Percentiles rank a stretch among this genome's conserved stretches.
These are phyloP conservation scores for Hypoxylon crocopeplum DNA, from an alignment of 495 filamentous ascomycete genomes.

Conservation along the genomic window DNA sequence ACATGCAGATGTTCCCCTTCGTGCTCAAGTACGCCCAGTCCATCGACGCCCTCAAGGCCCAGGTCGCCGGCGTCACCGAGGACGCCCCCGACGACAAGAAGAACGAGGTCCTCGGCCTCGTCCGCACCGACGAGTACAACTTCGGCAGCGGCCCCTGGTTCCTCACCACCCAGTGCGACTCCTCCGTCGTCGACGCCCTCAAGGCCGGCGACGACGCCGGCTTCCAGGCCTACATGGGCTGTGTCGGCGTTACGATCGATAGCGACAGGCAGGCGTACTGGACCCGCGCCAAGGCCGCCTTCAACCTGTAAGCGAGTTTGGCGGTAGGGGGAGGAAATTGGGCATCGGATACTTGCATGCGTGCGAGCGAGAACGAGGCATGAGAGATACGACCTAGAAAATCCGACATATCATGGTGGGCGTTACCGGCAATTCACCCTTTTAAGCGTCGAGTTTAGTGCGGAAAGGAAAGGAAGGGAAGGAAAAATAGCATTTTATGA, in stretches of 20 bases:
- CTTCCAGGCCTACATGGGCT: slow-evolving; percentile 69
- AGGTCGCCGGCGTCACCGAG: slow-evolving; percentile 44
- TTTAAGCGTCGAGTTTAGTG: too few relatives aligned
- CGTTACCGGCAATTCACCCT: slow-evolving; percentile 1
- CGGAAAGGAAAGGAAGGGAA: too few relatives aligned
- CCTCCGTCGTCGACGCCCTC: slow-evolving; percentile 54
- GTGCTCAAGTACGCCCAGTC: slow-evolving; percentile 69
- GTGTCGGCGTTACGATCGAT: slow-evolving; percentile 64
- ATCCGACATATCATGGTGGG: background rate
- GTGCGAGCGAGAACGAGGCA: background rate
- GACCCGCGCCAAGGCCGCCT: slow-evolving; percentile 53
- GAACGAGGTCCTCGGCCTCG: slow-evolving; percentile 62
- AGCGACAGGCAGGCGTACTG: slow-evolving; percentile 63
- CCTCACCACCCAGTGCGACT: slow-evolving; percentile 66
- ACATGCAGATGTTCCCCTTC: slow-evolving; percentile 72
- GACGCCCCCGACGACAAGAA: slow-evolving; percentile 39
- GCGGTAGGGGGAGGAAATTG: too few relatives aligned
- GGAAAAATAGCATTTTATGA: too few relatives aligned
- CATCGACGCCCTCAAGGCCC: slow-evolving; percentile 54
- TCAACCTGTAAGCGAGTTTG: slow-evolving; percentile 41
- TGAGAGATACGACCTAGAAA: background rate
- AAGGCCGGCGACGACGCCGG: slow-evolving; percentile 59
- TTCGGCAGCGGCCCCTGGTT: slow-evolving; percentile 83
- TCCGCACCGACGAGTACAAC: slow-evolving; percentile 66
- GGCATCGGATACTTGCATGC: background rate